Base-by-base conservation (phyloP, 1,139 yeast genomes). In the Yamadazyma aaseri region DNA sequence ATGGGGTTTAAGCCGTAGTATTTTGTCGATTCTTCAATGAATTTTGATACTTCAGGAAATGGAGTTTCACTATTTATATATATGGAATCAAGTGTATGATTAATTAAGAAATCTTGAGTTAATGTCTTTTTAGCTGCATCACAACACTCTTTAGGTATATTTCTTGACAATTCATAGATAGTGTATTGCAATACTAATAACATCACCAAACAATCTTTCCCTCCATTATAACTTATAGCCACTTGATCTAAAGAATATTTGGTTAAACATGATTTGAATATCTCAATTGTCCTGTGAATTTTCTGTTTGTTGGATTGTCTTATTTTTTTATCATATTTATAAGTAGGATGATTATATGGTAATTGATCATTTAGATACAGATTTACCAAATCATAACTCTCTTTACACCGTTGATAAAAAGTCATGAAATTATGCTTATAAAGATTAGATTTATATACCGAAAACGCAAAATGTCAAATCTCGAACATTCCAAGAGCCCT, bases 171-270 rank as follows among this genome's bases (percentile, higher is more conserved):
- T 3, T 31, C 33, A 48, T 76, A 72, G 4, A 83, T 63, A 5
- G 79, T 74, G 1, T 87, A 80, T 37, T 85, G 59, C 25, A 81
- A 71, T 2, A 87, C 54, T 10, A 85, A 63, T 30, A 87, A 68
- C 86, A 86, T 81, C 28, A 86, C 96, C 21, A 86, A 68, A 49
- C 96, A 87, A 58, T 87, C 96, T 50, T 87, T 87, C 2, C 96
- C 96, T 5, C 96, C 96, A 51, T 87, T 87, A 57, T 83, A 87
- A 4, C 94, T 82, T 6, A 87, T 64, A 3, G 95, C 82, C 4
- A 86, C 59, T 42, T 85, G 79, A 10, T 68, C 67, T 23, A 75
- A 56, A 1, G 60, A 61, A 38, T 65, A 67, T 15, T 55, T 45
- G 21, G 58, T 59, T 10, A 70, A 57, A 3, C 65, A 54, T 5